Conservation (phyloP, 352 stramenopile genomes). For the Globisporangium lucens region DNA sequence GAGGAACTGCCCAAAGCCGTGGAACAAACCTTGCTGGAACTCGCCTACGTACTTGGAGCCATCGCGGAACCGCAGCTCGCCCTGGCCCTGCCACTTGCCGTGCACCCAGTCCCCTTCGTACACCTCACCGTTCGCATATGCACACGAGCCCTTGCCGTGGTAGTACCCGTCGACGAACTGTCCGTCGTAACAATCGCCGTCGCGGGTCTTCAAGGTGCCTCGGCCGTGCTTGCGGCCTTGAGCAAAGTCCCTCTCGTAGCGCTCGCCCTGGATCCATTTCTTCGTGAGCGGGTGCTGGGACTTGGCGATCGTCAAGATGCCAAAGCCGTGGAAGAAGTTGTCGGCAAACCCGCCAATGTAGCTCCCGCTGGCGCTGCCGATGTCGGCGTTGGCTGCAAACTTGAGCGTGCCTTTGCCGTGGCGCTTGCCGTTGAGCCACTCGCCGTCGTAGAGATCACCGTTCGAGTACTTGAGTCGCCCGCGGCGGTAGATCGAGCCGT, state of each 20-base stretch:
- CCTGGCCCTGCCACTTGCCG: slow-evolving; percentile 53
- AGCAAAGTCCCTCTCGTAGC: slow-evolving; percentile 66
- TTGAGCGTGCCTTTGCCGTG: slow-evolving; percentile 57
- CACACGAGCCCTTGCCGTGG: slow-evolving; percentile 50
- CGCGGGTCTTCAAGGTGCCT: slow-evolving; percentile 34
- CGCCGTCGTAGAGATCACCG: slow-evolving; percentile 80
- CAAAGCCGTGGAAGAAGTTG: slow-evolving; percentile 66
- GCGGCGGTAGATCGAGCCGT: slow-evolving; percentile 70
- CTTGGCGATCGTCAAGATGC: slow-evolving; percentile 44
- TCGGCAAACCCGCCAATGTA: slow-evolving; percentile 56
- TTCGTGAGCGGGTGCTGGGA: slow-evolving; percentile 63
- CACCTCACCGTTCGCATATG: slow-evolving; percentile 58
- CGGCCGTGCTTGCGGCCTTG: slow-evolving; percentile 50
- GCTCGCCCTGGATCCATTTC: slow-evolving; percentile 51
- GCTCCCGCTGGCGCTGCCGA: slow-evolving; percentile 7
- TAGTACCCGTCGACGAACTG: slow-evolving; percentile 49
- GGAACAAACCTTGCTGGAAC: slow-evolving; percentile 46
- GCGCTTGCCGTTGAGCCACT: slow-evolving; percentile 83
- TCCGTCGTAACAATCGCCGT: slow-evolving; percentile 53
- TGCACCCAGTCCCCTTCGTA: slow-evolving; percentile 67
- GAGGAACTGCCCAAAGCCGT: slow-evolving; percentile 56
- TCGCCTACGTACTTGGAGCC: slow-evolving; percentile 57
- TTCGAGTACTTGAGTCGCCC: slow-evolving; percentile 68
- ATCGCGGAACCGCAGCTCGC: slow-evolving; percentile 42
- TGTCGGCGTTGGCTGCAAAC: slow-evolving; percentile 28